Percentiles rank a stretch among this genome's conserved stretches.
Conservation (phyloP, 2,329 filamentous ascomycete genomes). For the Pezizomycotina sp. region DNA sequence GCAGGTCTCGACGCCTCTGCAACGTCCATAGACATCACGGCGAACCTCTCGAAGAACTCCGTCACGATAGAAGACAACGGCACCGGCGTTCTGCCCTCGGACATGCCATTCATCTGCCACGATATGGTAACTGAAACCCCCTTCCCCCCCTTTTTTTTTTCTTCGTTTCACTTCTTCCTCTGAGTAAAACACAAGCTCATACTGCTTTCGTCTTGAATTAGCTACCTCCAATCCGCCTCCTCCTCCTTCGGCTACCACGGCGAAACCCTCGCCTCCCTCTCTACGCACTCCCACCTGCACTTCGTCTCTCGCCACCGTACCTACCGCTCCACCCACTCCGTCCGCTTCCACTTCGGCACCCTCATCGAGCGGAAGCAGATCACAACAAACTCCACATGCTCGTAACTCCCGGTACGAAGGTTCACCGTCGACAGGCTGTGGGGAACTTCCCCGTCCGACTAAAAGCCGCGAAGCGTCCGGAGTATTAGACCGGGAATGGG, state of each 20-base stretch:
- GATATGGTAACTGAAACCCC: constrained; percentile 33
- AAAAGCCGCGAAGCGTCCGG: constrained; percentile 17
- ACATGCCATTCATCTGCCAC: constrained; percentile 45
- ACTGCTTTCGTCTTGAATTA: constrained; percentile 29
- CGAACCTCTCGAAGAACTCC: constrained; percentile 60
- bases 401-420: constrained; percentile 25
- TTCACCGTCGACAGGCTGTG: constrained; percentile 22
- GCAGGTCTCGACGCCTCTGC: constrained; percentile 54
- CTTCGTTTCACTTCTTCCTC: too few species aligned
- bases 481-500: constrained; percentile 21
- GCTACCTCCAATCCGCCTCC: constrained; percentile 55
- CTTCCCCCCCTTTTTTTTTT: background rate
- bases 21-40: constrained; percentile 47
- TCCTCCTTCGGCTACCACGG: constrained; percentile 37
- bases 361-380: constrained; percentile 12
- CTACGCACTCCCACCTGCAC: constrained; percentile 56
- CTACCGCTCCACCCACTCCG: constrained; percentile 34
- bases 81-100: constrained; percentile 51
- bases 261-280: constrained; percentile 48
- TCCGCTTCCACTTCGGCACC: constrained; percentile 21
- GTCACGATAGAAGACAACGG: constrained; percentile 79
- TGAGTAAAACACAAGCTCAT: background rate
- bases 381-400: constrained; percentile 42
- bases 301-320: constrained; percentile 54
- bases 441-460: constrained; percentile 24